Conservation (phyloP, 2,329 filamentous ascomycete genomes). For the Endocalyx cinctus region DNA sequence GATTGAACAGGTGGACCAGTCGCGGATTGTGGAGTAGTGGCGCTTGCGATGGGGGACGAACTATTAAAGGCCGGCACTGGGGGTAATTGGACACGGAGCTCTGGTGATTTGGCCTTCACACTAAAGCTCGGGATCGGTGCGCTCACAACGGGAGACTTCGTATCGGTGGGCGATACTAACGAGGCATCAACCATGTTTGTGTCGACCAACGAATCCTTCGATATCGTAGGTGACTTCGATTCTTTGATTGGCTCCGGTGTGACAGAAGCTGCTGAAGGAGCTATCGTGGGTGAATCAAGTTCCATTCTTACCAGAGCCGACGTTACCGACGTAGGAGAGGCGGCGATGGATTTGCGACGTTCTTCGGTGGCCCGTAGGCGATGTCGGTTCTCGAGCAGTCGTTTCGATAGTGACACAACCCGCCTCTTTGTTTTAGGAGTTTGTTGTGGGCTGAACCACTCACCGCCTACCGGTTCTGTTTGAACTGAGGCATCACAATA, state of each 20-base stretch:
- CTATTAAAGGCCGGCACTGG: conserved; percentile 48
- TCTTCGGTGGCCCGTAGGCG: conserved; percentile 37
- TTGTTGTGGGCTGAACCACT: conserved; percentile 43
- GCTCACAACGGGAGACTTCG: conserved; percentile 3
- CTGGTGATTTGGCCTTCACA: conserved; percentile 18
- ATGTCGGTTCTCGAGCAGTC: conserved; percentile 46
- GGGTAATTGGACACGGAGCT: conserved; percentile 50
- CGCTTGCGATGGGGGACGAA: conserved; percentile 28
- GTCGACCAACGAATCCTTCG: conserved; percentile 16
- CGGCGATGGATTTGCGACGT: conserved; percentile 22
- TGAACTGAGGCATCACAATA: conserved; percentile 51
- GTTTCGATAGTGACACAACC: conserved; percentile 49
- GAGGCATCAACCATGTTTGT: conserved; percentile 31
- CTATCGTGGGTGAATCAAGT: conserved; percentile 30
- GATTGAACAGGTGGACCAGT: conserved; percentile 42
- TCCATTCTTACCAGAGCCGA: conserved; percentile 35
- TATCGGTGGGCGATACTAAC: conserved; percentile 21
- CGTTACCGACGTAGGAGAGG: conserved; percentile 23
- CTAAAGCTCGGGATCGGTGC: conserved; percentile 2
- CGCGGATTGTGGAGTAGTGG: conserved; percentile 44
- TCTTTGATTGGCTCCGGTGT: conserved; percentile 11
- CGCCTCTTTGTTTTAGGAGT: conserved; percentile 39
- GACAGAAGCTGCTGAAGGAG: conserved; percentile 14
- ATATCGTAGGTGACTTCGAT: conserved; percentile 5
- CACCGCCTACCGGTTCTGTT: conserved; percentile 50